phyloP scores from a whole-genome alignment of 2,329 filamentous ascomycete species.

The Cladorrhinum sp. region DNA sequence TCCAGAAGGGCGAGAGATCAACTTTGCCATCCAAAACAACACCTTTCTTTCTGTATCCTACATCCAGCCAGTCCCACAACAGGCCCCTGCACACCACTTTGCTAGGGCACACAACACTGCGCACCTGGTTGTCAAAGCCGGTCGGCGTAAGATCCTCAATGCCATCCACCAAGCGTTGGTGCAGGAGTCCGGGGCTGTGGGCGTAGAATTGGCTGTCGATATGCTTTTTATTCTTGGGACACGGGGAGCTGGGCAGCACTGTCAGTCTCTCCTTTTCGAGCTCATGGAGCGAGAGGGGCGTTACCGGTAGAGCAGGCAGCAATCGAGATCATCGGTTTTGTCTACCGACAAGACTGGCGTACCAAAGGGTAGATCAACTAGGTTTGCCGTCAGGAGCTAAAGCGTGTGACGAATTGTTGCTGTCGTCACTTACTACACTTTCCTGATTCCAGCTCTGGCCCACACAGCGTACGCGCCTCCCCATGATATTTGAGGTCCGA shows the following conservation, averaged over 20 bases:
- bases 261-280: too few species aligned
- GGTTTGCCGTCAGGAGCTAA: too few species aligned
- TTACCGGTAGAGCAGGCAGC: too few species aligned
- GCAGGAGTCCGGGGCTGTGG: not conserved
- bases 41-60: not conserved
- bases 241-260: not conserved
- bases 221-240: not conserved
- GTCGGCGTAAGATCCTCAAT: not conserved
- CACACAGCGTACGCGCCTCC: too few species aligned
- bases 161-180: not conserved
- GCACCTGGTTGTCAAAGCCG: not conserved
- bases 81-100: not conserved
- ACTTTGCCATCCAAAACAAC: not conserved
- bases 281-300: too few species aligned
- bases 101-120: not conserved
- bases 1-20: not conserved
- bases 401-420: too few species aligned
- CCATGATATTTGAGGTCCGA: too few species aligned
- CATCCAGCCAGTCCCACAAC: not conserved
- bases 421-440: too few species aligned
- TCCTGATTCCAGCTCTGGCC: too few species aligned
- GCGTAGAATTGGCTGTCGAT: not conserved
- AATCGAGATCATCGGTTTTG: too few species aligned
- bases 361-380: too few species aligned
- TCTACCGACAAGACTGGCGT: too few species aligned